Conservation (phyloP, 306 rosid genomes). For the Malus sylvestris region DNA sequence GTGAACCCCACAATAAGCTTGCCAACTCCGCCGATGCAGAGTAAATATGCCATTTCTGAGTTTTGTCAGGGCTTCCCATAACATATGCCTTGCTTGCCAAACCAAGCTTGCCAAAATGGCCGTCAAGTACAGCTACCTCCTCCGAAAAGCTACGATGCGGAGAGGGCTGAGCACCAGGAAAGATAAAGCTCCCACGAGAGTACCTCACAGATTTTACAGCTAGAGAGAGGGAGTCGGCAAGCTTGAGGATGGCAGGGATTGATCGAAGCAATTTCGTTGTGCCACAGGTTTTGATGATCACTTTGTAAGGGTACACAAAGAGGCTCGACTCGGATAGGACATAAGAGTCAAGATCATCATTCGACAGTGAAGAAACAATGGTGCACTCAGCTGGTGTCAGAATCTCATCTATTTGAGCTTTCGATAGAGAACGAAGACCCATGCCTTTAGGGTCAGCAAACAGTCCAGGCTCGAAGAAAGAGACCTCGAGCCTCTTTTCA, state of each 20-base stretch:
- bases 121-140: slow-evolving; percentile 68
- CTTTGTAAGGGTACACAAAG: slow-evolving; percentile 66
- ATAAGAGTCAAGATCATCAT: slow-evolving; percentile 73
- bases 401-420: slow-evolving; percentile 66
- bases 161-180: slow-evolving; percentile 74
- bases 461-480: slow-evolving; percentile 55
- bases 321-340: slow-evolving; percentile 96
- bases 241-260: slow-evolving; percentile 64
- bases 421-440: slow-evolving; percentile 71
- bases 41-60: slow-evolving; percentile 82
- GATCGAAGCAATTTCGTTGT: slow-evolving; percentile 82
- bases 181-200: slow-evolving; percentile 85
- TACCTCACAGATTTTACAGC: slow-evolving; percentile 70
- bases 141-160: slow-evolving; percentile 81
- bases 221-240: slow-evolving; percentile 56
- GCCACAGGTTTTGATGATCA: slow-evolving; percentile 92
- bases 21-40: slow-evolving; percentile 46
- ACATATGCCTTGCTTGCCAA: slow-evolving; percentile 55
- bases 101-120: slow-evolving; percentile 63
- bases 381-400: slow-evolving; percentile 87
- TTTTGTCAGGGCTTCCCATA: slow-evolving; percentile 54
- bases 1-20: slow-evolving; percentile 23
- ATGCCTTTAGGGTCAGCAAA: slow-evolving; percentile 60
- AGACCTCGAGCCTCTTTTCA: slow-evolving; percentile 90
- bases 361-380: slow-evolving; percentile 70